These are phyloP conservation scores for Papiliotrema laurentii DNA, from an alignment of 1,284 basidiomycete genomes.

Conservation along the genomic window DNA sequence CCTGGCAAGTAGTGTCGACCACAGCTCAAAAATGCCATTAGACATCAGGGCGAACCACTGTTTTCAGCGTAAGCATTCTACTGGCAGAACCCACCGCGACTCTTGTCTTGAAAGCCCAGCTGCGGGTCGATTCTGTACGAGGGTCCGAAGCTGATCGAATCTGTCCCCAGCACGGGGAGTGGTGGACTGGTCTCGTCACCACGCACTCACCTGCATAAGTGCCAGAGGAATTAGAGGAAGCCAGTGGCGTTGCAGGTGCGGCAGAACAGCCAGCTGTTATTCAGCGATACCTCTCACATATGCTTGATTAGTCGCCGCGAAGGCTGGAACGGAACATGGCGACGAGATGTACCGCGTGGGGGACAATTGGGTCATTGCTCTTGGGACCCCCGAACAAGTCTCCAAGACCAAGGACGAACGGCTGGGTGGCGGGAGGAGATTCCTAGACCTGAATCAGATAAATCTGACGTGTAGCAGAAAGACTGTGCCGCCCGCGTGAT, in stretches of 20 bases:
- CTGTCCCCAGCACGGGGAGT: neutral
- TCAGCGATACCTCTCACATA: no score
- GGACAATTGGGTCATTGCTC: slow-evolving; percentile 6
- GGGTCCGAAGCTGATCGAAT: slow-evolving; percentile 7
- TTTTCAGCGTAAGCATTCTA: neutral
- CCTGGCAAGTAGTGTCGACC: slow-evolving; percentile 1
- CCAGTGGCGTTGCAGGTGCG: neutral
- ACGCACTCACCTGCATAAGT: slow-evolving; percentile 5
- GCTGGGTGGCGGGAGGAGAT: neutral
- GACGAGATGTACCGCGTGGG: neutral
- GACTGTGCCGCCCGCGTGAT: neutral
- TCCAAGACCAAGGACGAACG: neutral
- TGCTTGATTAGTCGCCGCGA: no score
- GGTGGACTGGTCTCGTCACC: neutral
- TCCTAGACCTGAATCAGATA: neutral
- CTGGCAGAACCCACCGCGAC: slow-evolving; percentile 7
- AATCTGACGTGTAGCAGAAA: neutral
- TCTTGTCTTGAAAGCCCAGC: slow-evolving; percentile 10
- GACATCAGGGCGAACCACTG: slow-evolving; percentile 8
- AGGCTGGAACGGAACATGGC: neutral
- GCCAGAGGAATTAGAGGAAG: slow-evolving; percentile 3
- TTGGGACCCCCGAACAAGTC: neutral
- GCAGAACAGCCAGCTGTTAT: neutral
- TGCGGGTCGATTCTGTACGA: slow-evolving; percentile 4
- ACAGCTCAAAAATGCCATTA: slow-evolving; percentile 3